Conservation (phyloP, 2,329 filamentous ascomycete genomes). For the Microsporum audouinii region DNA sequence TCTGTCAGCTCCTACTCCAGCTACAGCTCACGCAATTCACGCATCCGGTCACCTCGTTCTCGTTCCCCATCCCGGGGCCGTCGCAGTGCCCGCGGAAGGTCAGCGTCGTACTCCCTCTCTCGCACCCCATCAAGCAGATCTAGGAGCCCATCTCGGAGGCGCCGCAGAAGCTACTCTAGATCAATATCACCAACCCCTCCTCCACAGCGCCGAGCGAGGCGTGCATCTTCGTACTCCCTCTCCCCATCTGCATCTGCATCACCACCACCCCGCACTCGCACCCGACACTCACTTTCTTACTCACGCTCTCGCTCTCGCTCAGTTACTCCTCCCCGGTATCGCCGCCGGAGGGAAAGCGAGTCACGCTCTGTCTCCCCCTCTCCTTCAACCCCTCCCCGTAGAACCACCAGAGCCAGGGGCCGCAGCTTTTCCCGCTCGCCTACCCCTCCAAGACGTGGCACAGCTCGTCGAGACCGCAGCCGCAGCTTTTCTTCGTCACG, state of each 20-base stretch:
- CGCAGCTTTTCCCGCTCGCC: constrained; percentile 21
- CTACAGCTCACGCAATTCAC: constrained; percentile 57
- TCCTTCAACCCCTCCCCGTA: constrained; percentile 23
- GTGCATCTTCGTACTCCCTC: constrained; percentile 25
- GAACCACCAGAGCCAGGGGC: constrained; percentile 12
- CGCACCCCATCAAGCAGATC: constrained; percentile 24
- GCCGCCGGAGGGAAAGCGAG: constrained; percentile 16
- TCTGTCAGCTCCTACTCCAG: constrained; percentile 56
- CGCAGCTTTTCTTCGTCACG: constrained; percentile 17
- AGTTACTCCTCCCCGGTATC: constrained; percentile 19
- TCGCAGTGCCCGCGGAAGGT: constrained; percentile 13
- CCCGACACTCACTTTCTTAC: constrained; percentile 10
- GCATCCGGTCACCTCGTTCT: constrained; percentile 35
- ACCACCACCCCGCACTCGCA: constrained; percentile 15
- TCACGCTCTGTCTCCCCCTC: constrained; percentile 10
- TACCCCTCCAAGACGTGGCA: constrained; percentile 22
- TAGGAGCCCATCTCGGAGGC: constrained; percentile 21
- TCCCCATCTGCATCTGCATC: constrained; percentile 25
- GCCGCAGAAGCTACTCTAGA: constrained; percentile 23
- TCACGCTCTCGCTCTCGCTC: constrained; percentile 26
- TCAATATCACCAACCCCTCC: constrained; percentile 27
- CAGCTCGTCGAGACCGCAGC: constrained; percentile 13
- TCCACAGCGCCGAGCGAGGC: constrained; percentile 18
- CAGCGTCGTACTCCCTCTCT: constrained; percentile 11
- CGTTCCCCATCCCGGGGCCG: constrained; percentile 32